Percentiles rank a stretch among this genome's conserved stretches.
Evolutionary conservation across 225 moss, liverwort and hornwort genomes (phyloP).

Genomic region (Physcomitrellopsis africana): DNA sequence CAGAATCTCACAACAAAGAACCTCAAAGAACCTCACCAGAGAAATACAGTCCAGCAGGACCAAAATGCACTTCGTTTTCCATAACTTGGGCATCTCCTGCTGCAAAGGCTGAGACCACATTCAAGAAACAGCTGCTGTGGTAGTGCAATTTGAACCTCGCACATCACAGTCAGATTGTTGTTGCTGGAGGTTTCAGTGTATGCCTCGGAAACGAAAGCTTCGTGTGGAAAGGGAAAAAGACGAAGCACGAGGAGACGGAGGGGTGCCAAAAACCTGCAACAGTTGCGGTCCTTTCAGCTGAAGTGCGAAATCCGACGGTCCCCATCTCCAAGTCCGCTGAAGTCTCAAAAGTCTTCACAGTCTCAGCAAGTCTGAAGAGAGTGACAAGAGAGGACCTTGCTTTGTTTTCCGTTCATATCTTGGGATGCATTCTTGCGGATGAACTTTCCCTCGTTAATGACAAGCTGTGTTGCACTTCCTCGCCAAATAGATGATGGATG

Average conservation of each 20-base stretch:
- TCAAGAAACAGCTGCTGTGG: neutral
- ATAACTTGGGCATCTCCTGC: neutral
- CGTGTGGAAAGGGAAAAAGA: neutral
- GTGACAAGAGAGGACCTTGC: neutral
- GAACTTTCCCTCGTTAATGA: neutral
- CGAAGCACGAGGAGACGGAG: neutral
- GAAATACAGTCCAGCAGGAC: neutral
- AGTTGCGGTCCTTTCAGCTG: conserved; percentile 11
- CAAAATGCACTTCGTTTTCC: neutral
- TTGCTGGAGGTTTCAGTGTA: neutral
- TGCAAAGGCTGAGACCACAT: neutral
- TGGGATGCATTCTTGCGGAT: neutral
- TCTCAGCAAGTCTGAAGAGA: neutral
- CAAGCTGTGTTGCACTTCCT: neutral
- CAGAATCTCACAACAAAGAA: neutral
- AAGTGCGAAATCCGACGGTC: neutral
- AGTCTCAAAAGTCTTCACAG: neutral
- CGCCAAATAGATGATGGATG: neutral
- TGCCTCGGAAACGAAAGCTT: neutral
- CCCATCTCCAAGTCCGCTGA: conserved; percentile 24
- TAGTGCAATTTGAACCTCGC: neutral
- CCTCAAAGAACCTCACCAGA: neutral
- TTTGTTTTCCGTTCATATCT: neutral
- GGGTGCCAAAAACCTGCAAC: conserved; percentile 24
- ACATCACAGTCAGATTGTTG: neutral